A percentile compares a stretch with the other conserved stretches of the same genome.
Conservation (phyloP, 306 rosid genomes). For the Vicia sativa region DNA sequence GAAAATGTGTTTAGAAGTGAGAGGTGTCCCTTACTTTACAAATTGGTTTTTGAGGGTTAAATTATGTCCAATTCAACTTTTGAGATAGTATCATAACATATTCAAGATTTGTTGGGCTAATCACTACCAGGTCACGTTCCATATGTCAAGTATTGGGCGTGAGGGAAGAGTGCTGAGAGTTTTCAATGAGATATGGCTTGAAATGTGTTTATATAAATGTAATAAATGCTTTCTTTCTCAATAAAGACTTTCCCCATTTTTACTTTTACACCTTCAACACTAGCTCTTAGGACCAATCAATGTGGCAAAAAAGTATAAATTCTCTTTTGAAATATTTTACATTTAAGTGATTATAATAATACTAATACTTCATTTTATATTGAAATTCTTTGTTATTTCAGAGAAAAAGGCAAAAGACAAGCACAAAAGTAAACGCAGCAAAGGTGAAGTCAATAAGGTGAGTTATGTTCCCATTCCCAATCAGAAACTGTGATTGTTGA, state of each 20-base stretch:
- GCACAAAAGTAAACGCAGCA: constrained; percentile 58
- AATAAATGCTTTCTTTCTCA: too few species aligned
- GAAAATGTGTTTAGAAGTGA: neutral
- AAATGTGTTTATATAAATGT: too few species aligned
- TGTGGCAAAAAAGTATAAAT: too few species aligned
- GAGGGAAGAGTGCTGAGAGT: too few species aligned
- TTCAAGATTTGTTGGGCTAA: neutral
- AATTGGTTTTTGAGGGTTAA: neutral
- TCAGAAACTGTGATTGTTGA: constrained; percentile 1
- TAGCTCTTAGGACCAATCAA: too few species aligned
- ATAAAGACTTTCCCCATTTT: too few species aligned
- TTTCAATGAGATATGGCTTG: too few species aligned
- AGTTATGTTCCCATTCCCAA: constrained; percentile 44
- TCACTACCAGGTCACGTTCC: neutral
- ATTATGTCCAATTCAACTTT: neutral
- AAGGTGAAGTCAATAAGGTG: constrained; percentile 55
- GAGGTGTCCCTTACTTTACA: neutral
- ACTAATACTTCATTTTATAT: constrained; percentile 7
- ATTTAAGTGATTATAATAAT: constrained; percentile 19
- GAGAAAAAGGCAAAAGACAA: constrained; percentile 76
- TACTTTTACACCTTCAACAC: too few species aligned
- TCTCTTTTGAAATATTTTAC: neutral
- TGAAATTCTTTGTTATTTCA: constrained; percentile 40
- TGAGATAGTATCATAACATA: neutral
- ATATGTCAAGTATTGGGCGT: neutral